Percentiles rank a stretch among this genome's conserved stretches.
phyloP scores from a whole-genome alignment of 2,329 filamentous ascomycete species.

The Pseudocercospora vitis region DNA sequence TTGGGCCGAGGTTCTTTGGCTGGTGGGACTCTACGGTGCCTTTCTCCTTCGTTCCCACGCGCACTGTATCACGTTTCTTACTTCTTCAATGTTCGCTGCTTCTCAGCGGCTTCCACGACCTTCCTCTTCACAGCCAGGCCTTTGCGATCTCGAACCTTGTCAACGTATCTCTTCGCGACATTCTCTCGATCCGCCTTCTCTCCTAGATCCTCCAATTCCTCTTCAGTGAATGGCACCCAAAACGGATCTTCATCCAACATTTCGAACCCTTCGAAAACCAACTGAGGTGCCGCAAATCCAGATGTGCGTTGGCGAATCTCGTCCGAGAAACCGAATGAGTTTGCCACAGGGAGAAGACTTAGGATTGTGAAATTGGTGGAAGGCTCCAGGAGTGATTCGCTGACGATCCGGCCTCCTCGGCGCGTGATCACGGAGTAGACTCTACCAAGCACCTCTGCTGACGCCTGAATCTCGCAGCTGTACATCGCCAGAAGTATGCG shows the following conservation, averaged over 20 bases:
- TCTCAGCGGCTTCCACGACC: constrained; percentile 81
- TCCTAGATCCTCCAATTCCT: constrained; percentile 92
- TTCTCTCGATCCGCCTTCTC: constrained; percentile 93
- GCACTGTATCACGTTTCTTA: too few relatives aligned
- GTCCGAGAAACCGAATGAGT: constrained; percentile 93
- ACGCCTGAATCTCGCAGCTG: constrained; percentile 94
- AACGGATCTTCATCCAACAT: constrained; percentile 93
- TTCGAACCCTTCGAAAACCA: constrained; percentile 91
- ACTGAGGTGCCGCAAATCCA: constrained; percentile 85
- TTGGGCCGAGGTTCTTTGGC: too few relatives aligned
- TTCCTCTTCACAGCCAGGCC: constrained; percentile 76
- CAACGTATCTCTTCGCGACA: constrained; percentile 94
- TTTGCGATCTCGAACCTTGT: constrained; percentile 81
- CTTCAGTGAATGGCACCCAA: constrained; percentile 96
- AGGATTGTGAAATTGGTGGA: constrained; percentile 95
- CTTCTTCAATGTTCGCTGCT: constrained; percentile 74
- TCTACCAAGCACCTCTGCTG: constrained; percentile 86
- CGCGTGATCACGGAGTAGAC: constrained; percentile 98
- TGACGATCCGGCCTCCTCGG: constrained; percentile 82
- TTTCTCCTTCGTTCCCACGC: too few relatives aligned
- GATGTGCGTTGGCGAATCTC: constrained; percentile 94
- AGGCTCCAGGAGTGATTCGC: constrained; percentile 89
- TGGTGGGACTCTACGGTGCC: too few relatives aligned
- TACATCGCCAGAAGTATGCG: constrained; percentile 98
- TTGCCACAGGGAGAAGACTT: constrained; percentile 83